Percentiles rank a stretch among this genome's conserved stretches.
These are phyloP conservation scores for Fusarium drepaniforme DNA, from an alignment of 2,329 filamentous ascomycete genomes.

Conservation along the genomic window DNA sequence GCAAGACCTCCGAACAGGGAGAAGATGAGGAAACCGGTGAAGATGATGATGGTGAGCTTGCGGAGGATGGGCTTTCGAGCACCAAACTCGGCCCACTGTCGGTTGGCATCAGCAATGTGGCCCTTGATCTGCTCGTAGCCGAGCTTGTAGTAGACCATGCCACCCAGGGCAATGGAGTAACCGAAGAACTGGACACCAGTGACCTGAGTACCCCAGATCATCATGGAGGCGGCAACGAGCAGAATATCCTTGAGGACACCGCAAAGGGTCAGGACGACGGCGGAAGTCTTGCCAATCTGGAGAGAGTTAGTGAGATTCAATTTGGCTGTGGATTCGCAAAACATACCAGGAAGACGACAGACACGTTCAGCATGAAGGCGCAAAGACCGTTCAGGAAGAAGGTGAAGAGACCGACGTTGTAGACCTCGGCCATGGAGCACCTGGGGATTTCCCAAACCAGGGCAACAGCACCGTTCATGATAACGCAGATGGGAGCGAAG, in stretches of 20 bases:
- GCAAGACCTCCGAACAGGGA: conserved; percentile 77
- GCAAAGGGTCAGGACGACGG: conserved; percentile 86
- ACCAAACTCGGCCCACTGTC: conserved; percentile 90
- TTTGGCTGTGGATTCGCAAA: background rate
- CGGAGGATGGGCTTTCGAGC: conserved; percentile 80
- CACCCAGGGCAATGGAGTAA: conserved; percentile 82
- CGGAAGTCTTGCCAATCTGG: conserved; percentile 89
- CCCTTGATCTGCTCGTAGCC: conserved; percentile 86
- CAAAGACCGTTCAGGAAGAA: conserved; percentile 82
- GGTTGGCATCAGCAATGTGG: conserved; percentile 77
- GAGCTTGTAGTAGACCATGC: conserved; percentile 87
- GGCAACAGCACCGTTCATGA: conserved; percentile 82
- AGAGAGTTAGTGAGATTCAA: conserved; percentile 43
- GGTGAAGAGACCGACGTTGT: conserved; percentile 78
- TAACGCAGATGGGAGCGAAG: conserved; percentile 86
- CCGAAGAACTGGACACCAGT: conserved; percentile 84
- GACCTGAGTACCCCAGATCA: conserved; percentile 84
- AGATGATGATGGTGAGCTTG: conserved; percentile 79
- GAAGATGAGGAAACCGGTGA: conserved; percentile 74
- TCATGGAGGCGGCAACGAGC: conserved; percentile 82
- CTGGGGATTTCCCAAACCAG: conserved; percentile 80
- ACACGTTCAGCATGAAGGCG: conserved; percentile 86
- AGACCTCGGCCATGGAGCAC: conserved; percentile 76
- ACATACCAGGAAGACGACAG: conserved; percentile 86
- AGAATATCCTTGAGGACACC: conserved; percentile 91